Evolutionary conservation across 2,329 filamentous ascomycete species (phyloP), one percentile per base, ranked within the genome.

Genomic region (Escovopsis sp.): DNA sequence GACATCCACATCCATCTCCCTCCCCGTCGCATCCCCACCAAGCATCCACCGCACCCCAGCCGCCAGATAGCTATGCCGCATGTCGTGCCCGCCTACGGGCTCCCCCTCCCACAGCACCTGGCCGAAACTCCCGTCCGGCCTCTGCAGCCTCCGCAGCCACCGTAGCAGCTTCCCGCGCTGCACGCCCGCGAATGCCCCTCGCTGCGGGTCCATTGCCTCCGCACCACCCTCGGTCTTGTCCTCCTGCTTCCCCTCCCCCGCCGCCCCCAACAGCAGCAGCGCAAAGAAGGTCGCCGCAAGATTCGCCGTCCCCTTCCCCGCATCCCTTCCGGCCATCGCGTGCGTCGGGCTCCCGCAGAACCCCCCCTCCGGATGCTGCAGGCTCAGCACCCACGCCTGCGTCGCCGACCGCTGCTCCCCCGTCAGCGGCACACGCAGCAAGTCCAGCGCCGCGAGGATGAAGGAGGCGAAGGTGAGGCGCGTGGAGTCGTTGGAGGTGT

Each of bases 381-480:
- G 85, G 30, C 69, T 67, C 41, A 96, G 79, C 31, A 96, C 75
- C 86, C 88, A 96, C 40, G 74, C 60, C n/a, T 69, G 65, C 31
- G 74, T 57, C 3, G 51, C 50, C 5, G 50, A 46, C 33, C 67
- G 63, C 32, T 68, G 64, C 9, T 53, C 44, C 1, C 60, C 28
- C 2, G 61, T 52, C n/a, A 72, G 53, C 27, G 84, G 63, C 2
- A 68, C 66, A 11, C 72, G 76, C 21, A 98, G 74, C 2, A 96
- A 62, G 51, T 94, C 85, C 33, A 94, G 68, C 2, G 85, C 84
- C 7, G 84, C 79, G 48, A 96, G 62, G 45, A 80, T 87, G 64
- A 98, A 94, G 63, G 79, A 93, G 45, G 76, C 86, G 36, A 96
- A 74, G 5, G 80, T 81, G 64, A 96, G 80, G 48, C 90, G 86